Conservation (phyloP, 371 early-diverging fungal species). For the Mucor mucedo region DNA sequence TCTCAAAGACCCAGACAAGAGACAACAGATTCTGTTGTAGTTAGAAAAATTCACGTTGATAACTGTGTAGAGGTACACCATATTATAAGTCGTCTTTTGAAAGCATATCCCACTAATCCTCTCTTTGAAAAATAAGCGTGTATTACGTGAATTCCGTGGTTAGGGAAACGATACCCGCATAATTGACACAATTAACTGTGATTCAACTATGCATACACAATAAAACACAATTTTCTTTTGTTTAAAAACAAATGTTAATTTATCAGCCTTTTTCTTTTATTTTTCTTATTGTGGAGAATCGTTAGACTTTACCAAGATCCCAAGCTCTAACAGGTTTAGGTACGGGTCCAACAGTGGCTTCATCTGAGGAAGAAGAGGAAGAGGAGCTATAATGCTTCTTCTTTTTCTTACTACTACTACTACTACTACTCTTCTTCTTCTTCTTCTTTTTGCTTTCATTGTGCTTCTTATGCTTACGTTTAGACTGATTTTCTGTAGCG, state of each 20-base stretch:
- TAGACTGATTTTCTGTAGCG: conserved; percentile 28
- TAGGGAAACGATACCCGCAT: background rate
- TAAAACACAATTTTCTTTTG: too few relatives aligned
- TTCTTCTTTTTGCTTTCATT: conserved; percentile 32
- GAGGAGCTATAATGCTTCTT: background rate
- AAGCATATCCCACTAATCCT: too few relatives aligned
- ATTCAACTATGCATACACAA: too few relatives aligned
- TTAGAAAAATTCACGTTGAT: background rate
- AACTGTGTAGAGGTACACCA: conserved; percentile 14
- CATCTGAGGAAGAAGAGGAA: conserved; percentile 1
- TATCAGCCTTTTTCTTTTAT: too few relatives aligned
- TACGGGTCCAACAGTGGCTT: background rate
- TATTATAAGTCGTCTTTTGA: background rate
- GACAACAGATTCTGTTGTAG: too few relatives aligned
- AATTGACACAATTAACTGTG: too few relatives aligned
- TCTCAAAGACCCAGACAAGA: background rate
- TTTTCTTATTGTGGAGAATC: background rate
- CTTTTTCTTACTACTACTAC: background rate
- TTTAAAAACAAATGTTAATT: too few relatives aligned
- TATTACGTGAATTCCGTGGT: conserved; percentile 15
- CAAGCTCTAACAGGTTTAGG: conserved; percentile 14
- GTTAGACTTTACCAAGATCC: conserved; percentile 12
- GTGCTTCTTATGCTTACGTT: conserved; percentile 23
- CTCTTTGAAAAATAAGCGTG: background rate
- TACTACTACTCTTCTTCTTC: background rate